Conservation (phyloP, 2,329 filamentous ascomycete genomes). For the Aotearoamyces nothofagi region DNA sequence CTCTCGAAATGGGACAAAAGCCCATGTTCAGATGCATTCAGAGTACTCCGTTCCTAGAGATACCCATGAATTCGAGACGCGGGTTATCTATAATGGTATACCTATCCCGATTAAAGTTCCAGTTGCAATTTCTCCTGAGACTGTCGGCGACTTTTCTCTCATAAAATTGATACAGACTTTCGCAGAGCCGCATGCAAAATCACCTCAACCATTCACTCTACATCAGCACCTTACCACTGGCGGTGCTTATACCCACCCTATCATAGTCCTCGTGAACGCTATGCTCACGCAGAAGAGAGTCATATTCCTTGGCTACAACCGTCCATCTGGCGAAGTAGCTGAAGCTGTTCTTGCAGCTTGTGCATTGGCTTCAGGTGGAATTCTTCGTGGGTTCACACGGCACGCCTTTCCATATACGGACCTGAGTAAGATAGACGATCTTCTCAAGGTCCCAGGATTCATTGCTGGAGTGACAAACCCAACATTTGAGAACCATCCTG, state of each 20-base stretch:
- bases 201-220: constrained; percentile 68
- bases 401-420: constrained; percentile 98
- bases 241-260: constrained; percentile 78
- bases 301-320: constrained; percentile 89
- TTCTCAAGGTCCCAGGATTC: constrained; percentile 91
- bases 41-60: constrained; percentile 73
- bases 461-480: constrained; percentile 97
- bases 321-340: constrained; percentile 88
- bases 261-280: constrained; percentile 88
- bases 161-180: constrained; percentile 97
- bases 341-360: constrained; percentile 98
- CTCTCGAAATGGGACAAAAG: constrained; percentile 44
- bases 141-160: constrained; percentile 91
- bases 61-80: constrained; percentile 95
- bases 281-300: constrained; percentile 92
- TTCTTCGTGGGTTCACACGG: constrained; percentile 86
- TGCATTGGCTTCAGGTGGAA: constrained; percentile 77
- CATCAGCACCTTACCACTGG: constrained; percentile 91
- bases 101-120: constrained; percentile 95
- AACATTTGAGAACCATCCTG: constrained; percentile 82
- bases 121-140: constrained; percentile 84
- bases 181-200: constrained; percentile 65
- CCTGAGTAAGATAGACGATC: constrained; percentile 91
- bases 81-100: constrained; percentile 89
- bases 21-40: constrained; percentile 43